Evolutionary conservation across 306 rosid species (phyloP), one percentile per base, ranked within the genome.

Genomic region (Gillenia trifoliata): DNA sequence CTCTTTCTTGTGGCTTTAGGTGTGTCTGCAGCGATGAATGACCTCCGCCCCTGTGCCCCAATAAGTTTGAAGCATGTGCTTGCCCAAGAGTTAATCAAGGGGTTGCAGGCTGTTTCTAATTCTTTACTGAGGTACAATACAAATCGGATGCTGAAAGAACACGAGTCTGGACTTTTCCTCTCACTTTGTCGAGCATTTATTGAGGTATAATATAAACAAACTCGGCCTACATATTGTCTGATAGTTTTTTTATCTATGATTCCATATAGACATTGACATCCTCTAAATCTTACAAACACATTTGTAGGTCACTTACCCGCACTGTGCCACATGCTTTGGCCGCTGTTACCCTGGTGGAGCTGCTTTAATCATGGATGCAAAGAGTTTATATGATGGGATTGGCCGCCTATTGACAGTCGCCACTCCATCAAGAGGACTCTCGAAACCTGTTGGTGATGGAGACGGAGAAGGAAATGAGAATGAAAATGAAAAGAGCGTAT

Each of bases 41-140:
- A 95, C 77, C 85, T 95, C 23, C 99, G 98, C 62, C 98, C 97
- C 11, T 95, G 99, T 78, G 96, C 99, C 72, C 97, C 99, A 9
- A 43, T 89, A 83, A 92, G 99, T 75, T 82, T 95, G 83, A 95
- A 90, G 71, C 84, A 85, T 62, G 86, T 90, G 71, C 91, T 95
- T 78, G 92, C 92, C 81, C 92, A 89, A 73, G 92, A 92, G 85
- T 68, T 95, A 83, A 80, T 95, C 26, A 89, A 89, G 87, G 97
- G 98, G 43, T 80, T 95, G 76, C 91, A 68, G 74, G 82, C 86
- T 43, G 96, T 91, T 80, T 90, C 99, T 12, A 89, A 90, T 79
- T 90, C 92, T 55, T 83, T 91, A 76, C 82, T 92, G 85, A 86
- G 91, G 71, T 95, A 95, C 86, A 88, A 90, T 77, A 90, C 98